A percentile compares a stretch with the other conserved stretches of the same genome.
Conservation (phyloP, 441 rosid genomes). For the Capsella rubella region DNA sequence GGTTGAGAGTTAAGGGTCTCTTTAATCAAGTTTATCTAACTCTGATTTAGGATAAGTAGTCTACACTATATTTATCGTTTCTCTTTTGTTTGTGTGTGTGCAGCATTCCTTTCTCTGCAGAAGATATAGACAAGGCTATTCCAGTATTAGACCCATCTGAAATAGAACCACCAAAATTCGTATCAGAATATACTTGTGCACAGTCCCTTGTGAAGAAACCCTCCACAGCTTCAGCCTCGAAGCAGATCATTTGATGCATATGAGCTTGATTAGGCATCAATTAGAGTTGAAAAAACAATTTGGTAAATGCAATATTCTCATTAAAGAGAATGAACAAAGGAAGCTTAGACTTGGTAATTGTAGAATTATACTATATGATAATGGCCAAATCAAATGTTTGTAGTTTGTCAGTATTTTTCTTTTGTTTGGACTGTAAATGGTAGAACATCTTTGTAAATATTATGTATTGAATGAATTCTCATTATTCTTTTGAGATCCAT, state of each 20-base stretch:
- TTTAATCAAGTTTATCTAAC: conserved; percentile 4
- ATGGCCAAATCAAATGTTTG: conserved; percentile 28
- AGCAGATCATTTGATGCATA: conserved; percentile 38
- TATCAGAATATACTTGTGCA: conserved; percentile 73
- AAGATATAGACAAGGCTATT: conserved; percentile 94
- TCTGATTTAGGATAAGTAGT: background rate
- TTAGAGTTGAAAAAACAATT: conserved; percentile 8
- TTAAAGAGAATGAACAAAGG: conserved; percentile 25
- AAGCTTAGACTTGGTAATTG: conserved; percentile 34
- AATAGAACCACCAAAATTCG: conserved; percentile 59
- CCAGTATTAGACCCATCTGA: conserved; percentile 80
- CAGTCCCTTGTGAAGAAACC: conserved; percentile 62
- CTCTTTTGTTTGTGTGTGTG: conserved; percentile 30
- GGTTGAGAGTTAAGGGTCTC: background rate
- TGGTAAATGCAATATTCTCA: conserved; percentile 30
- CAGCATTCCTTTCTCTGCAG: conserved; percentile 97
- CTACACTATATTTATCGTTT: background rate
- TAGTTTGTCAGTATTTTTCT: conserved; percentile 14
- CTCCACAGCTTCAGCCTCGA: conserved; percentile 32
- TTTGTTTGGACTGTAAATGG: conserved; percentile 37
- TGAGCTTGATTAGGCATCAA: conserved; percentile 39
- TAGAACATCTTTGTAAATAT: conserved; percentile 41
- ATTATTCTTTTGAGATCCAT: conserved; percentile 23
- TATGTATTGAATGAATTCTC: conserved; percentile 23
- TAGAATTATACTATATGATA: conserved; percentile 17